Base-by-base conservation (phyloP, 345 rosid genomes). In the Toxicodendron radicans region DNA sequence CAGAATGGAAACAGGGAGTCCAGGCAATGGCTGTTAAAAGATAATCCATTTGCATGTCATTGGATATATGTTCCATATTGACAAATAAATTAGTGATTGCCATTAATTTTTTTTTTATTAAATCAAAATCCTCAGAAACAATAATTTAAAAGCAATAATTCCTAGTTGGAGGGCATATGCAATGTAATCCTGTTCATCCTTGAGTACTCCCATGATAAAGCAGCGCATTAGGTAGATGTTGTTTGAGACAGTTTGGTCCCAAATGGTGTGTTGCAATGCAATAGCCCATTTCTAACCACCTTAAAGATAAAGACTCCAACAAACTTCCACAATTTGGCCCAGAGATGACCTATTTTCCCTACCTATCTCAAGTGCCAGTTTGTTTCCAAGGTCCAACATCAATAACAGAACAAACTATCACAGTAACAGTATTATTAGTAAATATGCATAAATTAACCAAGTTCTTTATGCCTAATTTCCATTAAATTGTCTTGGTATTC, bases 171-270 rank as follows among this genome's bases (percentile, higher is more conserved):
- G 63, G 63, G 71, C 27, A 59, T 33, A 68, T 13, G 1, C 6
- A 7, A 38, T 38, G 59, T 2, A 10, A 46, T 17, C 27, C 14
- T n/a, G 49, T 14, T 64, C 24, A 33, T 7, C 51, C 16, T 32
- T 63, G 32, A 52, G 18, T 27, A 62, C 4, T 49, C 67, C 41
- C 17, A 21, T 52, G 33, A 49, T 35, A 77, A 71, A 65, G 68
- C 64, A 60, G 46, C 24, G 61, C 41, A 12, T 45, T 72, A 8
- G 57, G 59, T 46, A 33, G 66, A 43, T 64, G n/a, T 48, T 41
- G 16, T 63, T 10, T 2, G 24, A 45, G 61, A 66, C 45, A 75
- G 73, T 43, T 59, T 71, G 70, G 73, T 74, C 67, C 54, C 52
- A 65, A 70, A 23, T 23, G 23, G 63, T 49, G 32, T 51, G 1